Percentiles rank a stretch among this genome's conserved stretches.
Evolutionary conservation across 2,329 filamentous ascomycete genomes (phyloP).

Genomic region (Fusarium equiseti): DNA sequence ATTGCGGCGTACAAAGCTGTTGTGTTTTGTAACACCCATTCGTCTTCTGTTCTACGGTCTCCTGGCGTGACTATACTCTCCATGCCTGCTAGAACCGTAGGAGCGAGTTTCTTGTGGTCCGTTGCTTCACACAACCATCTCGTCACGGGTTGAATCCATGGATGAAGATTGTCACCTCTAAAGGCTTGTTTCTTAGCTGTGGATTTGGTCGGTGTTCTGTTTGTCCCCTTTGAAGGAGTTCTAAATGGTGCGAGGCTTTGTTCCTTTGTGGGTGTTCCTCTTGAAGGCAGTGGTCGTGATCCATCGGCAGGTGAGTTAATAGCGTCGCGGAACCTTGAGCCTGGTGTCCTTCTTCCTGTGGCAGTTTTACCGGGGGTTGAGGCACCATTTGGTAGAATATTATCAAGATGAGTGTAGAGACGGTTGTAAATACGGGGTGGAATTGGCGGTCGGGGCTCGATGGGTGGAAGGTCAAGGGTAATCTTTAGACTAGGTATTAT

Average conservation of each 20-base stretch:
- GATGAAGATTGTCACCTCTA: slow-evolving; percentile 59
- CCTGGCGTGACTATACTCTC: slow-evolving; percentile 65
- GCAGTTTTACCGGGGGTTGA: slow-evolving; percentile 48
- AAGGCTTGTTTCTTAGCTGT: slow-evolving; percentile 48
- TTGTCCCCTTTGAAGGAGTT: slow-evolving; percentile 48
- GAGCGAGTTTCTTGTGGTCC: slow-evolving; percentile 70
- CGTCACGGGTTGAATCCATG: slow-evolving; percentile 78
- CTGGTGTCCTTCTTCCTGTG: slow-evolving; percentile 51
- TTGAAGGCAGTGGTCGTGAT: slow-evolving; percentile 53
- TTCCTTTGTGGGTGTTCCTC: slow-evolving; percentile 62
- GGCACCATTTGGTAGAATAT: slow-evolving; percentile 67
- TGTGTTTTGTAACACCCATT: slow-evolving; percentile 62
- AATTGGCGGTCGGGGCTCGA: slow-evolving; percentile 81
- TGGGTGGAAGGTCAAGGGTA: slow-evolving; percentile 79
- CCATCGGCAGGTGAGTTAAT: slow-evolving; percentile 46
- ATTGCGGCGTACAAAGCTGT: slow-evolving; percentile 70
- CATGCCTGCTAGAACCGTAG: slow-evolving; percentile 80
- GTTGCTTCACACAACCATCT: slow-evolving; percentile 73
- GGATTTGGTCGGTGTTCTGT: slow-evolving; percentile 59
- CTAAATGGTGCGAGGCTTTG: slow-evolving; percentile 58
- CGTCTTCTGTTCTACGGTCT: slow-evolving; percentile 60
- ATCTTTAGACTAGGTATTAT: slow-evolving; percentile 74
- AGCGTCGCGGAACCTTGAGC: slow-evolving; percentile 49
- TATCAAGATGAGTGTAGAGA: slow-evolving; percentile 83
- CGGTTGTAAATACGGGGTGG: slow-evolving; percentile 86